Percentiles rank a stretch among this genome's conserved stretches.
Evolutionary conservation across 1,284 basidiomycete genomes (phyloP).

Genomic region (Anthracocystis panici-leucophaei): DNA sequence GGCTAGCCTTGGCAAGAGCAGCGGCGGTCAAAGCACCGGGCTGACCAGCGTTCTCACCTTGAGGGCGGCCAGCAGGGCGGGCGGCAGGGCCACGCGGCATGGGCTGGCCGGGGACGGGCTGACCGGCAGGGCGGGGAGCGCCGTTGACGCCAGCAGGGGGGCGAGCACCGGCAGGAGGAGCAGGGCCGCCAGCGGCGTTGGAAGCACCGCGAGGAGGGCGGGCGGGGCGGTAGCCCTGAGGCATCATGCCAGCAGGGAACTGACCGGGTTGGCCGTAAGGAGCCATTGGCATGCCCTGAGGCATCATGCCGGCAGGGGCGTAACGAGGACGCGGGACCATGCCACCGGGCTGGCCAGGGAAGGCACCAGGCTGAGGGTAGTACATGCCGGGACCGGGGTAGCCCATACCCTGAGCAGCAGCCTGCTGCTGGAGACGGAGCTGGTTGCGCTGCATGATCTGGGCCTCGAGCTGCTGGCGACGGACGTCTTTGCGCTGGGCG

Average conservation of each 20-base stretch:
- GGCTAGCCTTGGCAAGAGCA: conserved; percentile 68
- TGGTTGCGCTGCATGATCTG: conserved; percentile 74
- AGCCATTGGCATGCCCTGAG: conserved; percentile 66
- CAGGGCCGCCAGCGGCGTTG: conserved; percentile 53
- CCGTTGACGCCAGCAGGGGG: conserved; percentile 59
- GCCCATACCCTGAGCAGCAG: conserved; percentile 66
- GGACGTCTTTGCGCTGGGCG: conserved; percentile 97
- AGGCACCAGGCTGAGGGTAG: conserved; percentile 68
- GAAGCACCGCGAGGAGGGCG: conserved; percentile 64
- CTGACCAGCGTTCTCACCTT: conserved; percentile 44
- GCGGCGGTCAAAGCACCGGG: conserved; percentile 65
- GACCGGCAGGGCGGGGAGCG: conserved; percentile 53
- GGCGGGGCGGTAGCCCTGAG: conserved; percentile 66
- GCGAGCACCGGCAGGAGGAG: conserved; percentile 52
- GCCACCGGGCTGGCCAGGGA: conserved; percentile 66
- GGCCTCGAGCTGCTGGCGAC: conserved; percentile 97
- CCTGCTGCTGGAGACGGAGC: conserved; percentile 69
- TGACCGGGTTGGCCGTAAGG: conserved; percentile 67
- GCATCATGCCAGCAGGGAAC: conserved; percentile 67
- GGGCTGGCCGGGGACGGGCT: conserved; percentile 54
- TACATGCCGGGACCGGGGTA: conserved; percentile 69
- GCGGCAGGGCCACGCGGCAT: conserved; percentile 47
- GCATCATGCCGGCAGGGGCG: conserved; percentile 69
- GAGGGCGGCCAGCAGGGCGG: conserved; percentile 45
- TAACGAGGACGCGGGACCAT: conserved; percentile 68